Conservation (phyloP, 2,329 filamentous ascomycete species). For the Aureobasidium sp. region DNA sequence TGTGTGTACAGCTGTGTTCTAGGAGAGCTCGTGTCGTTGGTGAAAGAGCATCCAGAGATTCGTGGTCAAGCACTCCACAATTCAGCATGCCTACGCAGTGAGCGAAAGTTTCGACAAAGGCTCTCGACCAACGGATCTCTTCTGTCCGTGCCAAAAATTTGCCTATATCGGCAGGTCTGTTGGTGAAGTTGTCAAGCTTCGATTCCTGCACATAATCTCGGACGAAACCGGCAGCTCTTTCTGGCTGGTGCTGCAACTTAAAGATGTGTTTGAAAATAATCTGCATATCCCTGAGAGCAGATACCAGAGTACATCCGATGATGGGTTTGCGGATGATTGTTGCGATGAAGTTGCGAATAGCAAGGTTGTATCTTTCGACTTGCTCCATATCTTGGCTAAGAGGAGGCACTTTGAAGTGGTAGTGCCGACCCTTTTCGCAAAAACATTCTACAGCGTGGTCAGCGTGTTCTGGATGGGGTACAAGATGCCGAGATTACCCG, state of each 20-base stretch:
- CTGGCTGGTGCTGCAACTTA: constrained; percentile 24
- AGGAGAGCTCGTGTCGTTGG: constrained; percentile 34
- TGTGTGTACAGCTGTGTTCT: constrained; percentile 55
- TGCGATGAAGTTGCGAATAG: constrained; percentile 63
- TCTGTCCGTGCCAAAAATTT: constrained; percentile 61
- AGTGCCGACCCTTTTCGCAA: neutral
- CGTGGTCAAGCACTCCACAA: constrained; percentile 14
- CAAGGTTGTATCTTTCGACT: constrained; percentile 39
- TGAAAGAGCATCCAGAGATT: neutral
- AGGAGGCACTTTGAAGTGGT: neutral
- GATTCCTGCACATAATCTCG: constrained; percentile 3
- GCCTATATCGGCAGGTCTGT: constrained; percentile 53
- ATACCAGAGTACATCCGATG: constrained; percentile 56
- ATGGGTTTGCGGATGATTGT: constrained; percentile 58
- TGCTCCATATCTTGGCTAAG: neutral
- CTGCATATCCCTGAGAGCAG: constrained; percentile 57
- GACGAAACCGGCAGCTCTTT: constrained; percentile 29
- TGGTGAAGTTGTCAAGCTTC: constrained; percentile 58
- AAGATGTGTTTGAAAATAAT: constrained; percentile 53
- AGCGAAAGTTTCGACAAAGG: constrained; percentile 61
- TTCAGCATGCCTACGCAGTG: constrained; percentile 57
- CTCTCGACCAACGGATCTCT: constrained; percentile 55
- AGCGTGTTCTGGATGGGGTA: neutral
- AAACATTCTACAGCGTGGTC: neutral
- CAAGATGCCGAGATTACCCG: neutral